phyloP scores from a whole-genome alignment of 176 grass and related monocot genomes.

The Melocanna baccifera region DNA sequence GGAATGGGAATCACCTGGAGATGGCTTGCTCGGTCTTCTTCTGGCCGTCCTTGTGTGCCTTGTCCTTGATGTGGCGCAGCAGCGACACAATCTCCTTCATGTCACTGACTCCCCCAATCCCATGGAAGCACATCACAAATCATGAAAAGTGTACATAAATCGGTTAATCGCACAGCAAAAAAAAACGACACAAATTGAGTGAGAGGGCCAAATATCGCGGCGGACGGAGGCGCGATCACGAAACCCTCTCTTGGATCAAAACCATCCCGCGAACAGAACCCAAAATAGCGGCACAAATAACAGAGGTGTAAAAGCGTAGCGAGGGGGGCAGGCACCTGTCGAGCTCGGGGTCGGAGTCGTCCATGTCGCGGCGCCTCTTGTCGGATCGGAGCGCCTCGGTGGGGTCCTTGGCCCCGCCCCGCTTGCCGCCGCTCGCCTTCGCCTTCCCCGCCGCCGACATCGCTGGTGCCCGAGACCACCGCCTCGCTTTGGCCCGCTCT shows the following conservation, averaged over 20 bases:
- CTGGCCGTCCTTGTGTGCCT: slow-evolving; percentile 68
- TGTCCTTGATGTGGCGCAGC: slow-evolving; percentile 69
- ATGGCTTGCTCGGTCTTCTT: slow-evolving; percentile 79
- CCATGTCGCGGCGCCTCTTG: slow-evolving; percentile 36
- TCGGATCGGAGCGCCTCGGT: slow-evolving; percentile 34
- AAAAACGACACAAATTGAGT: not conserved
- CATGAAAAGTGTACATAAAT: not conserved
- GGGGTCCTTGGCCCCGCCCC: slow-evolving; percentile 33
- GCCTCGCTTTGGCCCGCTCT: not conserved
- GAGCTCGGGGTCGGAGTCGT: slow-evolving; percentile 39
- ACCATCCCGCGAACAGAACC: not conserved
- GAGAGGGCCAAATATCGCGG: not conserved
- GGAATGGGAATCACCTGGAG: slow-evolving; percentile 48
- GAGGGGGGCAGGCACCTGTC: slow-evolving; percentile 1
- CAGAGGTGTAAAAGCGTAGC: too few relatives aligned
- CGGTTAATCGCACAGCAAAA: not conserved
- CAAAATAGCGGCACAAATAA: not conserved
- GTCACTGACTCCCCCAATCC: slow-evolving; percentile 40
- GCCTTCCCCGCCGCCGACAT: slow-evolving; percentile 38
- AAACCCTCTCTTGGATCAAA: slow-evolving; percentile 2
- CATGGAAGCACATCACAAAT: not conserved
- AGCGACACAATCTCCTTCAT: slow-evolving; percentile 66
- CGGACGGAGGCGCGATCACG: not conserved
- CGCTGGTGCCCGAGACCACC: slow-evolving; percentile 7
- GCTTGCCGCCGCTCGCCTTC: slow-evolving; percentile 36